A percentile compares a stretch with the other conserved stretches of the same genome.
These are phyloP conservation scores for Rhodotorula sp. DNA, from an alignment of 1,284 basidiomycete species.

Conservation along the genomic window DNA sequence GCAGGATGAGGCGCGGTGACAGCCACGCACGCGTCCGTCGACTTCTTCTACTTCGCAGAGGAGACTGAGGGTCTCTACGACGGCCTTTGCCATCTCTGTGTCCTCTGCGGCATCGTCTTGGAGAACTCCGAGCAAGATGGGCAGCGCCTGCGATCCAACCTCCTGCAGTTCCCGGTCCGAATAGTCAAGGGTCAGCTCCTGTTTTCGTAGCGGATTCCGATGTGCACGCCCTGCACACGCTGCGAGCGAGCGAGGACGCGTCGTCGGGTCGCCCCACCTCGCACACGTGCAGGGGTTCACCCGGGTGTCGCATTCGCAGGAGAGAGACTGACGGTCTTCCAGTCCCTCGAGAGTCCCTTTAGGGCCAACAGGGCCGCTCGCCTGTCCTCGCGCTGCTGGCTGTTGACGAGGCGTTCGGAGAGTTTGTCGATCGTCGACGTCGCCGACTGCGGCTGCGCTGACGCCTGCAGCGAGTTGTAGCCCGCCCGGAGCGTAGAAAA, in stretches of 20 bases:
- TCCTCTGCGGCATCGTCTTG: constrained; percentile 83
- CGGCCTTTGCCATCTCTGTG: constrained; percentile 82
- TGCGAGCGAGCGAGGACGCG: not conserved
- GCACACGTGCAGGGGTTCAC: not conserved
- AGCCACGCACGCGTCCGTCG: constrained; percentile 40
- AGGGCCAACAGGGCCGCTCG: constrained; percentile 86
- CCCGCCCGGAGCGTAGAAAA: constrained; percentile 32
- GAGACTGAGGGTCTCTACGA: constrained; percentile 76
- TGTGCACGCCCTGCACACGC: not conserved
- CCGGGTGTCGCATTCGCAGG: not conserved
- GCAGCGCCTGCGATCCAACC: constrained; percentile 71
- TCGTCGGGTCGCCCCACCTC: constrained; percentile 3
- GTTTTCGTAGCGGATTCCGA: not conserved
- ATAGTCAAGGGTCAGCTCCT: not conserved
- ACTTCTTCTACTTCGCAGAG: constrained; percentile 63
- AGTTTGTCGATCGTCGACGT: constrained; percentile 71
- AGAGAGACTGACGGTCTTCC: constrained; percentile 60
- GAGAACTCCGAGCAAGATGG: constrained; percentile 69
- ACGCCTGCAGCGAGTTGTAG: constrained; percentile 27
- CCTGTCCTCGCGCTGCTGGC: constrained; percentile 80
- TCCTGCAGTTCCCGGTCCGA: constrained; percentile 53
- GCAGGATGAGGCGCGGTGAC: not conserved
- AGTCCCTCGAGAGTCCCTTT: constrained; percentile 87
- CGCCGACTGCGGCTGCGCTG: constrained; percentile 20
- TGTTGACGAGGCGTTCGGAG: constrained; percentile 80